A percentile compares a stretch with the other conserved stretches of the same genome.
Evolutionary conservation across 2,329 filamentous ascomycete genomes (phyloP).

Genomic region (Pseudomassariella vexata): DNA sequence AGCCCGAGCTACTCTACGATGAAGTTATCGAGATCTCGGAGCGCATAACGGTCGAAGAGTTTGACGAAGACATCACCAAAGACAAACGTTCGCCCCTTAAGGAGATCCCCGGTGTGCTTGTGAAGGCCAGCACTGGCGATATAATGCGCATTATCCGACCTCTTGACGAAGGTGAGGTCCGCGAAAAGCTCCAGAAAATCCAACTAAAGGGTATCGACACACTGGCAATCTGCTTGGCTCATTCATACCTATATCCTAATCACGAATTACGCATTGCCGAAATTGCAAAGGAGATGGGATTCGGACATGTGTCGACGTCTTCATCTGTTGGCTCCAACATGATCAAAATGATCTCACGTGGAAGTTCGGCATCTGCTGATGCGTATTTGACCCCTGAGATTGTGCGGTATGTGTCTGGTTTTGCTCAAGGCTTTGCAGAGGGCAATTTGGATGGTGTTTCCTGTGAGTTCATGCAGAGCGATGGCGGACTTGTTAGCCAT

Average conservation of each 20-base stretch:
- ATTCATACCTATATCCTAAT: constrained; percentile 32
- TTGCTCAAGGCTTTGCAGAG: constrained; percentile 26
- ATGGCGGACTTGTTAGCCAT: constrained; percentile 44
- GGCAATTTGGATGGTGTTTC: constrained; percentile 54
- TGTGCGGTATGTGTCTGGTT: constrained; percentile 56
- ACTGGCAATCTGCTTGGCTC: constrained; percentile 2
- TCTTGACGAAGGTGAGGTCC: background rate
- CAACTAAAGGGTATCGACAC: background rate
- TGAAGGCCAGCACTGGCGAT: constrained; percentile 2
- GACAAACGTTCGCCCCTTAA: constrained; percentile 8
- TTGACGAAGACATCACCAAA: constrained; percentile 7
- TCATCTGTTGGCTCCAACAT: constrained; percentile 32
- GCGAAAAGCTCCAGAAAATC: background rate
- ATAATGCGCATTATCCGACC: constrained; percentile 21
- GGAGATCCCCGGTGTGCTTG: constrained; percentile 12
- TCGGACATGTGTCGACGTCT: background rate
- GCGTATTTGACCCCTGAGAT: constrained; percentile 74
- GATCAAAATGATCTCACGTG: constrained; percentile 69
- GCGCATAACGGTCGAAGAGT: constrained; percentile 5
- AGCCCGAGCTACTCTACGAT: constrained; percentile 4
- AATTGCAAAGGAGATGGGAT: constrained; percentile 38
- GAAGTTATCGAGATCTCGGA: constrained; percentile 1
- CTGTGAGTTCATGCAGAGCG: constrained; percentile 52
- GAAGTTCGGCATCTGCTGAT: constrained; percentile 68
- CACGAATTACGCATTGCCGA: constrained; percentile 40